Evolutionary conservation across 1,139 yeast genomes (phyloP).

Genomic region (Hyphopichia wangnamkhiaoensis): DNA sequence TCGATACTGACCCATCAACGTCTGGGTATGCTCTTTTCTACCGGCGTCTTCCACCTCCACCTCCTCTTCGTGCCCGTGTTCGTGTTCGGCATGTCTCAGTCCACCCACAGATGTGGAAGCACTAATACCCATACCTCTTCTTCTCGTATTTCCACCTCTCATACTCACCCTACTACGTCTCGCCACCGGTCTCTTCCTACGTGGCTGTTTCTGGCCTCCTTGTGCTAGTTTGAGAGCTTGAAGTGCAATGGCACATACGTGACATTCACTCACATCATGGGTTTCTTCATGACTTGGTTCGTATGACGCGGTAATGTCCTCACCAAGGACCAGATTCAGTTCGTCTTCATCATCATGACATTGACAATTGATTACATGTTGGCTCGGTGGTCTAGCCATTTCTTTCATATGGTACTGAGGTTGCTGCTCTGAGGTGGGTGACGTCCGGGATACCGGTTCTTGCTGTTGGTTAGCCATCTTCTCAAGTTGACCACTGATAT

Average conservation of each 20-base stretch:
- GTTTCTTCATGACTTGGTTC: not conserved
- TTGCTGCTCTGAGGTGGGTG: not conserved
- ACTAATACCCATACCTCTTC: no score
- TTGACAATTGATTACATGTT: not conserved
- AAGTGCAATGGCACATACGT: not conserved
- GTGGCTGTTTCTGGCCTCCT: not conserved
- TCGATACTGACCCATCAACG: constrained; percentile 6
- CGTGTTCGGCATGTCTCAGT: no score
- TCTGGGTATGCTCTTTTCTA: constrained; percentile 4
- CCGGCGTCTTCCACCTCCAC: not conserved
- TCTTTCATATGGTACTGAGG: no score
- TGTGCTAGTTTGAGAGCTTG: not conserved
- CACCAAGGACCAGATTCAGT: not conserved
- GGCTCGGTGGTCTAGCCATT: not conserved
- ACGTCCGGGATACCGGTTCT: no score
- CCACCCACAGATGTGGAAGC: no score
- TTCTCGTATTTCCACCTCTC: no score
- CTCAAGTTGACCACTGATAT: no score
- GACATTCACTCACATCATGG: not conserved
- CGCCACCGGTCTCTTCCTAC: not conserved
- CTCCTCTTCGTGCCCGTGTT: not conserved
- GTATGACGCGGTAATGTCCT: not conserved
- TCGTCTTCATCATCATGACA: not conserved
- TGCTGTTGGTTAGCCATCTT: no score
- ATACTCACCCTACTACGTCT: no score